Evolutionary conservation across 768 basidiomycete genomes (phyloP).

Genomic region (Chalciporus pseudorubinellus): DNA sequence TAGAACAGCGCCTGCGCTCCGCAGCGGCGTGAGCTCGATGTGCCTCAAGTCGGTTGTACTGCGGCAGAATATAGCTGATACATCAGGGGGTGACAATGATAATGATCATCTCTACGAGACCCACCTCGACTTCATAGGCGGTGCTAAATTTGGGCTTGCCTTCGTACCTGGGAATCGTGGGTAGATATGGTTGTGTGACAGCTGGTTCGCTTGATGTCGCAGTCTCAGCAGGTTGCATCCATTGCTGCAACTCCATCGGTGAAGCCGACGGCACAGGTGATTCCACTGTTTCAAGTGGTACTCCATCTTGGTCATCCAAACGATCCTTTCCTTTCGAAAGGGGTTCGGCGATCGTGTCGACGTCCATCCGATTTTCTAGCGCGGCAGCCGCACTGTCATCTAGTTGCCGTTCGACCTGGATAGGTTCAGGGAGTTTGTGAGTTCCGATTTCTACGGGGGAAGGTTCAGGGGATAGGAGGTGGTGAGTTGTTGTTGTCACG

Average conservation of each 20-base stretch:
- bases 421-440: neutral
- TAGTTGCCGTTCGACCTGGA: constrained; percentile 1
- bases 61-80: neutral
- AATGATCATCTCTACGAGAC: constrained; percentile 3
- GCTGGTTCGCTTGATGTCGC: constrained; percentile 15
- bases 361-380: constrained; percentile 5
- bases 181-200: constrained; percentile 31
- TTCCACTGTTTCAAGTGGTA: constrained; percentile 17
- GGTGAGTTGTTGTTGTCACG: neutral
- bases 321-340: constrained; percentile 14
- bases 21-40: constrained; percentile 40
- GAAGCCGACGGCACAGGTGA: constrained; percentile 25
- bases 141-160: constrained; percentile 28
- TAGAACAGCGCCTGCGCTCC: constrained; percentile 40
- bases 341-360: constrained; percentile 6
- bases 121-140: constrained; percentile 26
- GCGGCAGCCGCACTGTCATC: neutral
- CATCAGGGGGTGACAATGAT: neutral
- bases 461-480: neutral
- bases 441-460: neutral
- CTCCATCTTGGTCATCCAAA: constrained; percentile 15
- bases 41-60: constrained; percentile 35
- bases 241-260: constrained; percentile 7
- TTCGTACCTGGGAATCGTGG: constrained; percentile 32
- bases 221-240: constrained; percentile 10